Evolutionary conservation across 1,284 basidiomycete species (phyloP).

Genomic region (Trichosporon coremiiforme): DNA sequence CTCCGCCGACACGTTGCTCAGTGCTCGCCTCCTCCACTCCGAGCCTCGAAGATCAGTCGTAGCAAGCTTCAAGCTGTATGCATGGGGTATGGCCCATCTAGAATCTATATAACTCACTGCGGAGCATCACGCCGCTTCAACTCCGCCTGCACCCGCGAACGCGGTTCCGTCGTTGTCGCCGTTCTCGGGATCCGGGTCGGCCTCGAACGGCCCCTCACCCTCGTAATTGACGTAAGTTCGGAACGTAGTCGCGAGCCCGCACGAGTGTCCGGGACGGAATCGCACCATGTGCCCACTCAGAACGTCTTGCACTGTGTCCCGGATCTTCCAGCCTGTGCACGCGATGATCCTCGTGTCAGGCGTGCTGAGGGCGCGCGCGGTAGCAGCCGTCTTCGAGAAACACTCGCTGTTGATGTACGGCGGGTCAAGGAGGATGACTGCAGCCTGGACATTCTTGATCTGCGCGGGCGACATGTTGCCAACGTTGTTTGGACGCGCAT

Average conservation of each 20-base stretch:
- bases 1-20: no score
- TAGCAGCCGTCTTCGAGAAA: conserved; percentile 20
- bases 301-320: conserved; percentile 4
- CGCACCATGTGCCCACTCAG: conserved; percentile 19
- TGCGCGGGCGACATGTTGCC: not conserved
- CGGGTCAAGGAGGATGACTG: conserved; percentile 25
- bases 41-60: no score
- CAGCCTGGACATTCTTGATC: not conserved
- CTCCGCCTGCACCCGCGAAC: conserved; percentile 20
- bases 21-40: no score
- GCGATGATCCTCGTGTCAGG: conserved; percentile 21
- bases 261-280: conserved; percentile 28
- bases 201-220: not conserved
- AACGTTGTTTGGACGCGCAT: conserved; percentile 19
- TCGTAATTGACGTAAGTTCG: conserved; percentile 27
- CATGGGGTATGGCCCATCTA: not conserved
- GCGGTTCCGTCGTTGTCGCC: conserved; percentile 26
- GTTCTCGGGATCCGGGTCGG: conserved; percentile 19
- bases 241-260: conserved; percentile 29
- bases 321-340: conserved; percentile 25
- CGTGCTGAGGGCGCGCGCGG: conserved; percentile 15
- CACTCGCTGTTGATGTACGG: conserved; percentile 27
- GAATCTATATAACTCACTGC: not conserved
- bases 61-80: not conserved
- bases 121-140: not conserved